phyloP scores from a whole-genome alignment of 2,329 filamentous ascomycete genomes.

The Fusarium sp. region DNA sequence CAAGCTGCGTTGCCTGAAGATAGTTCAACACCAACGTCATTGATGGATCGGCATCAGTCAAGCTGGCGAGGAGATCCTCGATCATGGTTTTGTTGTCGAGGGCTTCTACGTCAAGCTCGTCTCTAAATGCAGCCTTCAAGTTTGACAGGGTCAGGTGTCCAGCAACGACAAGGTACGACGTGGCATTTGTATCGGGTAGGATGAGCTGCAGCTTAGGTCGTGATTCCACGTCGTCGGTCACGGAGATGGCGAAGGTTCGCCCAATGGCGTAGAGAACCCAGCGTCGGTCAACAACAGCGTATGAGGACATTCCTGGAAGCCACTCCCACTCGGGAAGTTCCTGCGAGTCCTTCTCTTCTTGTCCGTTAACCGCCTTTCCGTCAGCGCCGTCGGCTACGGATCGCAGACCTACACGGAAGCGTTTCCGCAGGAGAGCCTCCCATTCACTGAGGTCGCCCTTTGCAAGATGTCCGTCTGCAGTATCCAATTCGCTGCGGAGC shows the following conservation, averaged over 20 bases:
- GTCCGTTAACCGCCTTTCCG: slow-evolving; percentile 31
- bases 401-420: slow-evolving; percentile 63
- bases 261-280: slow-evolving; percentile 76
- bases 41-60: slow-evolving; percentile 77
- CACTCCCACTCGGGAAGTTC: slow-evolving; percentile 66
- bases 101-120: slow-evolving; percentile 61
- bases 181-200: slow-evolving; percentile 67
- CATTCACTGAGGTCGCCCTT: slow-evolving; percentile 64
- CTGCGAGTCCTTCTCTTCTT: slow-evolving; percentile 43
- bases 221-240: slow-evolving; percentile 57
- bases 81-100: slow-evolving; percentile 65
- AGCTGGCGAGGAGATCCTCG: slow-evolving; percentile 73
- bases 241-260: slow-evolving; percentile 71
- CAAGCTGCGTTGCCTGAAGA: slow-evolving; percentile 75
- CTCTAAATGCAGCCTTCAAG: slow-evolving; percentile 70
- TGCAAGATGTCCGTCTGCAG: slow-evolving; percentile 65
- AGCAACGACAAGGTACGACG: slow-evolving; percentile 72
- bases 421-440: slow-evolving; percentile 65
- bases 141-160: slow-evolving; percentile 74
- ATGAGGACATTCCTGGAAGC: slow-evolving; percentile 60
- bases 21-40: slow-evolving; percentile 77
- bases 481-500: slow-evolving; percentile 61
- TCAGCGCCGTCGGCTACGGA: slow-evolving; percentile 36
- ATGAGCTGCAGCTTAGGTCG: slow-evolving; percentile 54
- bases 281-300: slow-evolving; percentile 73